These are phyloP conservation scores for Pestalotiopsis sp. DNA, from an alignment of 2,329 filamentous ascomycete genomes.

Conservation along the genomic window DNA sequence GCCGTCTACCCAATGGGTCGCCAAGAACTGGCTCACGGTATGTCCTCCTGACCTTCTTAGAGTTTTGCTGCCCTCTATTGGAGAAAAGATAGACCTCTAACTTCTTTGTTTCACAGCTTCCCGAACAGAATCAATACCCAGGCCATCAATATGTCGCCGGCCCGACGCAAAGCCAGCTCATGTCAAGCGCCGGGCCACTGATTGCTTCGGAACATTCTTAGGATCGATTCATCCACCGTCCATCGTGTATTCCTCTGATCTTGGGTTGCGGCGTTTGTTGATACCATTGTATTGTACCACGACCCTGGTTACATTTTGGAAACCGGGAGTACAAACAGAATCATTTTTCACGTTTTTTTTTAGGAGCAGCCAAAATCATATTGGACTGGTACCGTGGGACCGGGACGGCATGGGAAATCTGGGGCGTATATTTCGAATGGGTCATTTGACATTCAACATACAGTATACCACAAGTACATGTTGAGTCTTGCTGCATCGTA, in stretches of 20 bases:
- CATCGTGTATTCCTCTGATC: neutral
- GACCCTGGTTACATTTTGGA: neutral
- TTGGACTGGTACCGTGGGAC: neutral
- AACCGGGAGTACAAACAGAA: neutral
- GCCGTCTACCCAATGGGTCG: constrained; percentile 38
- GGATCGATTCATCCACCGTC: neutral
- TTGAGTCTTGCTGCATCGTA: neutral
- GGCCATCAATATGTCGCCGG: neutral
- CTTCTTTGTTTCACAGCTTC: neutral
- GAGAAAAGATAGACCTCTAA: neutral
- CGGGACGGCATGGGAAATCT: neutral
- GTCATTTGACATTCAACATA: neutral
- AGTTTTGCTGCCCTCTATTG: neutral
- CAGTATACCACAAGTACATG: neutral
- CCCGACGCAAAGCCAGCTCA: neutral
- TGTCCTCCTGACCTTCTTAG: constrained; percentile 14
- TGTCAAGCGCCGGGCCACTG: neutral
- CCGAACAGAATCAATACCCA: constrained; percentile 4
- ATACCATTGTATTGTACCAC: neutral
- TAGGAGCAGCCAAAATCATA: neutral
- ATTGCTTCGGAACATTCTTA: neutral
- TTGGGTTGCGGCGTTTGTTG: neutral
- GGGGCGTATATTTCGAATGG: neutral
- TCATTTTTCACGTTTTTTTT: neutral
- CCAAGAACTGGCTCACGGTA: constrained; percentile 38